Evolutionary conservation across 1,139 yeast species (phyloP), one percentile per base, ranked within the genome.

Genomic region (Candida pseudoviswanathii): DNA sequence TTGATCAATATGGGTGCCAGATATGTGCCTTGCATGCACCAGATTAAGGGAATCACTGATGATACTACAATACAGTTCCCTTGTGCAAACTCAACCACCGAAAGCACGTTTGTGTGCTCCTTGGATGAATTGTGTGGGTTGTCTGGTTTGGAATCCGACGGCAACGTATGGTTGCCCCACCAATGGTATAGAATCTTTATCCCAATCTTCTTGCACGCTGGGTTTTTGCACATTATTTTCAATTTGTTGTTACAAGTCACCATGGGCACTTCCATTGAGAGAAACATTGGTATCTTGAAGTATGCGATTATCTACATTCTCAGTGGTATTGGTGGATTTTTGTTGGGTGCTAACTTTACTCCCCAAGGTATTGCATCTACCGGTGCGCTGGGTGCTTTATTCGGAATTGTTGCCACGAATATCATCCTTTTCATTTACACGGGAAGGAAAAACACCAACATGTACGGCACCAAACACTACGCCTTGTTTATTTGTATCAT

Each of bases 161-260:
- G 65, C 41, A 62, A 64, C 39, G 65, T 57, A 33, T 75, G 61
- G 52, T 54, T 66, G 32, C 86, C 90, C 0, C 63, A 77, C 54
- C 94, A 86, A 66, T 84, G 89, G 86, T 86, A 86, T 77, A 66
- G 94, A 47, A 68, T 86, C 44, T 71, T 86, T 44, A 79, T 84
- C 7, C 89, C 94, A 0, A 84, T 86, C n/a, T 86, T 86, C 58
- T 62, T 86, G 47, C 94, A 86, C 61, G 91, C 90, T 4, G 94
- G 94, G 0, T 78, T 86, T 56, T 65, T 86, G 43, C 94, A 86
- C 62, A 84, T 86, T 39, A 65, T 82, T 31, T 84, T 85, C 73
- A 86, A 86, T 61, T 62, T 86, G 58, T 56, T 85, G 40, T 67
- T 86, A 34, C 92, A 86, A 64, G 62, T 84, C 21, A 70, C 80